Evolutionary conservation across 371 early-diverging fungal species (phyloP).

Genomic region (Apophysomyces sp.): DNA sequence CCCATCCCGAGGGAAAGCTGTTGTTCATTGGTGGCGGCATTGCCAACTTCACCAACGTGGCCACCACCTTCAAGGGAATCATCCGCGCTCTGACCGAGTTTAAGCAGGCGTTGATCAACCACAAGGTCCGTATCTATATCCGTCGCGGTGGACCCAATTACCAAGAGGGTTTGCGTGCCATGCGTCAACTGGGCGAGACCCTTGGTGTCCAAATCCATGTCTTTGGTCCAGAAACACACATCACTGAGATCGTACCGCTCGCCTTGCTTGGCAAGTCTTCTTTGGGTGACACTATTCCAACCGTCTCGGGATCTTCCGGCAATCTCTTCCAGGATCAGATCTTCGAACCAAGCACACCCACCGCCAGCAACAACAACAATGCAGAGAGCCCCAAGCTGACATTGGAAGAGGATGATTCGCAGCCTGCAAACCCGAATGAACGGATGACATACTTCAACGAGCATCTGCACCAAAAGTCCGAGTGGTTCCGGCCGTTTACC

Average conservation of each 20-base stretch:
- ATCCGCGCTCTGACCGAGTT: slow-evolving; percentile 89
- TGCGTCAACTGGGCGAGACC: slow-evolving; percentile 87
- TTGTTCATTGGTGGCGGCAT: slow-evolving; percentile 97
- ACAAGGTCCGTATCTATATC: slow-evolving; percentile 88
- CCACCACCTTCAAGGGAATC: slow-evolving; percentile 96
- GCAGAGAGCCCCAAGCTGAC: slow-evolving; percentile 20
- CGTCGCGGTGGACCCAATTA: slow-evolving; percentile 97
- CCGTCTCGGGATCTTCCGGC: slow-evolving; percentile 42
- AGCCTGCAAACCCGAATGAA: slow-evolving; percentile 41
- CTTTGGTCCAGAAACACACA: slow-evolving; percentile 95
- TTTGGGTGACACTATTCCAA: slow-evolving; percentile 9
- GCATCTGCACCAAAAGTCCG: slow-evolving; percentile 18
- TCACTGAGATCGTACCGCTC: slow-evolving; percentile 94
- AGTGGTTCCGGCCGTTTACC: slow-evolving; percentile 81
- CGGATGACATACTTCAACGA: slow-evolving; percentile 52
- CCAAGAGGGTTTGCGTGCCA: slow-evolving; percentile 93
- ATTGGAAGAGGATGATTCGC: slow-evolving; percentile 26
- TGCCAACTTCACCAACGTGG: slow-evolving; percentile 98
- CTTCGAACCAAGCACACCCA: slow-evolving; percentile 32
- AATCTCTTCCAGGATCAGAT: slow-evolving; percentile 59
- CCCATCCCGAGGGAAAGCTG: slow-evolving; percentile 86
- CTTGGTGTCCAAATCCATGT: slow-evolving; percentile 91
- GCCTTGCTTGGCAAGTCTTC: slow-evolving; percentile 69
- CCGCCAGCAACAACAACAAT: slow-evolving; percentile 18
- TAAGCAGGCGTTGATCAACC: slow-evolving; percentile 77